Conservation (phyloP, 768 basidiomycete genomes). For the Hemileccinum impolitum region DNA sequence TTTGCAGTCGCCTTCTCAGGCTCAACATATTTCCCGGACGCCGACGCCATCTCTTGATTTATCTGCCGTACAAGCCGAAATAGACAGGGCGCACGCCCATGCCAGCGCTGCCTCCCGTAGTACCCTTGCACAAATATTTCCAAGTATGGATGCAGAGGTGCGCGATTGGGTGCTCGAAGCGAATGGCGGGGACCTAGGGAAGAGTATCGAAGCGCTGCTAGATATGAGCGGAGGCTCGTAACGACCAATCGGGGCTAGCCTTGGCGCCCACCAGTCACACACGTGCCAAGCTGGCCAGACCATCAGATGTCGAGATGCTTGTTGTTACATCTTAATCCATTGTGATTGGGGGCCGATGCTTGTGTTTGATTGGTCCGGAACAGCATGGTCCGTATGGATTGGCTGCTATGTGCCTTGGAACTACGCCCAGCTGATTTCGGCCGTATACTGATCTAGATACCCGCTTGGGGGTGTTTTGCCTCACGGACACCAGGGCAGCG, state of each 20-base stretch:
- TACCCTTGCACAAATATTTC: slow-evolving; percentile 89
- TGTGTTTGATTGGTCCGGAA: not conserved
- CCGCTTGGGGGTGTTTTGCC: not conserved
- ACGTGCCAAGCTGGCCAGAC: too few relatives aligned
- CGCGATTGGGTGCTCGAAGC: slow-evolving; percentile 89
- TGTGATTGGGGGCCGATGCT: not conserved
- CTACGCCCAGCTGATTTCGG: not conserved
- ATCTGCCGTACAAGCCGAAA: slow-evolving; percentile 67
- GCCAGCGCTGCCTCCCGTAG: slow-evolving; percentile 68
- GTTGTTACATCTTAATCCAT: slow-evolving; percentile 1
- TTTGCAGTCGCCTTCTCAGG: slow-evolving; percentile 40
- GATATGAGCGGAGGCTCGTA: slow-evolving; percentile 55
- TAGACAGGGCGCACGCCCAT: slow-evolving; percentile 72
- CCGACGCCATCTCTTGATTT: slow-evolving; percentile 70
- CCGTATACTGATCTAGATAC: not conserved
- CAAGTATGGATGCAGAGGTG: slow-evolving; percentile 74
- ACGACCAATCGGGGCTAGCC: not conserved
- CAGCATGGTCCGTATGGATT: not conserved
- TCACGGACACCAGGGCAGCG: not conserved
- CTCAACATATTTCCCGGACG: slow-evolving; percentile 61
- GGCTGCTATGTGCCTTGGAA: too few relatives aligned
- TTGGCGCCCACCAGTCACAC: too few relatives aligned
- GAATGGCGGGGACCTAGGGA: slow-evolving; percentile 82
- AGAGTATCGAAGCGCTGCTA: slow-evolving; percentile 81
- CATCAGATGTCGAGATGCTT: not conserved